Evolutionary conservation across 169 alveolate genomes (phyloP).

Genomic region (Plasmodium coatneyi): DNA sequence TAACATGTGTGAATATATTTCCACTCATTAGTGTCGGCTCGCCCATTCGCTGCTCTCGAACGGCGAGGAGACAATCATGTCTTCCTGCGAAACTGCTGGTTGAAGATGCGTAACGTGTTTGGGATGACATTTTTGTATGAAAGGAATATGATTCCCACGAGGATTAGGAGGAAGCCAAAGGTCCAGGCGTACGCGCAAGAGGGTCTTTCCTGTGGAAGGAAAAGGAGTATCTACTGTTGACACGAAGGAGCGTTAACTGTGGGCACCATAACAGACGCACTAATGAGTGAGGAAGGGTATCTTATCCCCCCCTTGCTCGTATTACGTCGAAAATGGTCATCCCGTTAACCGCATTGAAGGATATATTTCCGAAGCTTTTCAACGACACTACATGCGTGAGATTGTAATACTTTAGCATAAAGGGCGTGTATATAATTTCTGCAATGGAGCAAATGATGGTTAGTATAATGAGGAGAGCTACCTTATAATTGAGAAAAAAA

Average conservation of each 20-base stretch:
- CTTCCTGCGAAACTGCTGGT: not conserved
- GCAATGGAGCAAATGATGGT: not conserved
- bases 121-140: constrained; percentile 38
- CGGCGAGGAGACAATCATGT: not conserved
- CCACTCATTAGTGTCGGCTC: not conserved
- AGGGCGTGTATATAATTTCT: constrained; percentile 27
- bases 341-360: constrained; percentile 35
- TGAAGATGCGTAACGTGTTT: not conserved
- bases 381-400: constrained; percentile 32
- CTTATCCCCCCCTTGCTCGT: not conserved
- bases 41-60: not conserved
- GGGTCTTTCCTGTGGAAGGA: constrained; percentile 20
- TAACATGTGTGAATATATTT: not conserved
- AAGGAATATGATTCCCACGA: constrained; percentile 18
- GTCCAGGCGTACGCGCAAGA: constrained; percentile 17
- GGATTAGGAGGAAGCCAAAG: constrained; percentile 19
- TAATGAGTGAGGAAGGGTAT: not conserved
- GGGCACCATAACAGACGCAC: not conserved
- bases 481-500: constrained; percentile 8
- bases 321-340: constrained; percentile 29
- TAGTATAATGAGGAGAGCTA: not conserved
- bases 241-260: not conserved
- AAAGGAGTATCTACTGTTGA: not conserved
- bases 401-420: constrained; percentile 6
- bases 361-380: constrained; percentile 26